Evolutionary conservation across 1,284 basidiomycete species (phyloP), one percentile per base, ranked within the genome.

Genomic region (Tilletia setariae): DNA sequence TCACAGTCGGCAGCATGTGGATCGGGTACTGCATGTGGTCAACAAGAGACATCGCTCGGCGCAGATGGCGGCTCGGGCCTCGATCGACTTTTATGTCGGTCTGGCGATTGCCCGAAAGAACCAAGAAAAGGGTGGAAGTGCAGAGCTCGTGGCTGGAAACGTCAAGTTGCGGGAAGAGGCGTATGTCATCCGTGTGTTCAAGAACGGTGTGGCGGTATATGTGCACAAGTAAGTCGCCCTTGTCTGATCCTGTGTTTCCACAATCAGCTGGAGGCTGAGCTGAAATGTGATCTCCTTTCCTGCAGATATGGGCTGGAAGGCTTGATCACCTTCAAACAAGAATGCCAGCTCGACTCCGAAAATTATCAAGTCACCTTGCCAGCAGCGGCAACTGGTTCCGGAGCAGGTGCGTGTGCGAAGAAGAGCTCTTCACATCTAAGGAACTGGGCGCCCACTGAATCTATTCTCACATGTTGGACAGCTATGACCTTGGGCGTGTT

Each of bases 11-110:
- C 83, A 88, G 19, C 90, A 93, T 78, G 92, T 98, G 1, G 96
- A 98, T 81, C 88, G 90, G 40, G 87, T 92, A 7, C 85, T 98
- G 71, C 89, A 90, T 65, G 89, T 92, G 16, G 91, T 98, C 66
- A 98, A 98, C 80, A 88, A 90, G 69, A 87, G 95, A 11, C 95
- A 99, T 83, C 87, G 94, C 46, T 90, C 95, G 86, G 96, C 94
- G 0, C 96, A 99, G 82, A 95, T 95, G 90, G 96, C 96, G 0
- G 89, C 93, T 1, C 86, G 96, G 11, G 95, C 96, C 0, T 94
- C 91, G 77, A 91, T 98, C 40, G 94, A 98, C 84, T 99, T 98
- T 78, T 98, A 96, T 79, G 94, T 98, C 59, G 94, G 94, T 0
- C 85, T 98, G 15, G 93, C 93, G 1, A 85, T 98, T 47, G 74